Evolutionary conservation across 257 asterid species (phyloP).

Genomic region (Solanum chiquidenum): DNA sequence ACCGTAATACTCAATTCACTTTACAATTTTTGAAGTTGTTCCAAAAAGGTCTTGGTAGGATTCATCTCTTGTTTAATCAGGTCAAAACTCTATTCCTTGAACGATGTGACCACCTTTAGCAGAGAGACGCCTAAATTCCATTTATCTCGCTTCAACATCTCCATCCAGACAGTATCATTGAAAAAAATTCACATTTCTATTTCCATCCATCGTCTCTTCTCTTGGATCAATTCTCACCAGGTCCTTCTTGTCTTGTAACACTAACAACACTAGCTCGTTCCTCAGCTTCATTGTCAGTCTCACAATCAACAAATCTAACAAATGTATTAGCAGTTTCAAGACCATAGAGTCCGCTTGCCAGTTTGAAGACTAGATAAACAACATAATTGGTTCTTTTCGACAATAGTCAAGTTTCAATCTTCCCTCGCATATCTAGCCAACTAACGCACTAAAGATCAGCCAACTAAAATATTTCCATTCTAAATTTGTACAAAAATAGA

Average conservation of each 20-base stretch:
- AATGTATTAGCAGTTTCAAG: slow-evolving; percentile 14
- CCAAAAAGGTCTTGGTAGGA: too few species aligned
- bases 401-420: slow-evolving; percentile 13
- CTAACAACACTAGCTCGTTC: not conserved
- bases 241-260: slow-evolving; percentile 8
- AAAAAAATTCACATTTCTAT: too few species aligned
- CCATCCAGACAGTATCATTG: too few species aligned
- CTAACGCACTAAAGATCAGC: slow-evolving; percentile 37
- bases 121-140: too few species aligned
- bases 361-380: slow-evolving; percentile 26
- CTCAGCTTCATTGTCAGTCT: not conserved
- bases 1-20: too few species aligned
- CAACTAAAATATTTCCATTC: slow-evolving; percentile 18
- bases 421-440: slow-evolving; percentile 55
- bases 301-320: slow-evolving; percentile 12
- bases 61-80: too few species aligned
- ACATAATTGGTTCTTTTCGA: slow-evolving; percentile 16
- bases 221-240: slow-evolving; percentile 17
- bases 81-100: too few species aligned
- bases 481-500: not conserved
- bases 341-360: slow-evolving; percentile 15
- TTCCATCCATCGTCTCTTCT: slow-evolving; percentile 4
- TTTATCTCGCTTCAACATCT: too few species aligned
- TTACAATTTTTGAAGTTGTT: too few species aligned
- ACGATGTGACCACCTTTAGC: too few species aligned